Percentiles rank a stretch among this genome's conserved stretches.
Conservation (phyloP, 805 yeast genomes). For the Metschnikowia baotianmanensis region DNA sequence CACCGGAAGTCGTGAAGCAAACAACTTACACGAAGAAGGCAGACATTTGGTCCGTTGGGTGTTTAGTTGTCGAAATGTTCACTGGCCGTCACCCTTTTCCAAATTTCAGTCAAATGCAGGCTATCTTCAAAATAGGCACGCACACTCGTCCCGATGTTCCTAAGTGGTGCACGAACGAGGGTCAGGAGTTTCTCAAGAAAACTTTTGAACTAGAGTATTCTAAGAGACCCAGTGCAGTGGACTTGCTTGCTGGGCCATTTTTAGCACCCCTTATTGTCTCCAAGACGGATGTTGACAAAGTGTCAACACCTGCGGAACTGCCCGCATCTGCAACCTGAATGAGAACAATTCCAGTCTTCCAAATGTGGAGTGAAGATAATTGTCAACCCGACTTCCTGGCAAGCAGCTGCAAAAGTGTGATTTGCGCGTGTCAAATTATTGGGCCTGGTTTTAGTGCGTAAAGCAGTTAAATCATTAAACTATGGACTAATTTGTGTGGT, state of each 20-base stretch:
- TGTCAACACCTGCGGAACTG: not conserved
- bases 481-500: too few species aligned
- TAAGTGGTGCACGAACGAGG: conserved; percentile 63
- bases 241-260: conserved; percentile 65
- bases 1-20: conserved; percentile 97
- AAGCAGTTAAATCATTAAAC: too few species aligned
- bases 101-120: conserved; percentile 93
- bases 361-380: too few species aligned
- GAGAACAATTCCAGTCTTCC: too few species aligned
- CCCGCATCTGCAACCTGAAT: not conserved
- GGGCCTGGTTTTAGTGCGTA: too few species aligned
- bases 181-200: conserved; percentile 59
- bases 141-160: conserved; percentile 81
- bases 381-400: too few species aligned
- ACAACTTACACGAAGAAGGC: conserved; percentile 88
- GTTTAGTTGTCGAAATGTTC: conserved; percentile 90
- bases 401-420: too few species aligned
- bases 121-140: conserved; percentile 90
- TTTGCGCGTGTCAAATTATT: too few species aligned
- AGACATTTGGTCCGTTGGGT: conserved; percentile 97
- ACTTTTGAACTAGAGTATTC: conserved; percentile 76
- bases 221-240: conserved; percentile 71
- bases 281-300: conserved; percentile 1
- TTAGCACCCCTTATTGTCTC: conserved; percentile 48
- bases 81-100: conserved; percentile 98